phyloP scores from a whole-genome alignment of 495 filamentous ascomycete species.

The Aspergillus saccharolyticus region DNA sequence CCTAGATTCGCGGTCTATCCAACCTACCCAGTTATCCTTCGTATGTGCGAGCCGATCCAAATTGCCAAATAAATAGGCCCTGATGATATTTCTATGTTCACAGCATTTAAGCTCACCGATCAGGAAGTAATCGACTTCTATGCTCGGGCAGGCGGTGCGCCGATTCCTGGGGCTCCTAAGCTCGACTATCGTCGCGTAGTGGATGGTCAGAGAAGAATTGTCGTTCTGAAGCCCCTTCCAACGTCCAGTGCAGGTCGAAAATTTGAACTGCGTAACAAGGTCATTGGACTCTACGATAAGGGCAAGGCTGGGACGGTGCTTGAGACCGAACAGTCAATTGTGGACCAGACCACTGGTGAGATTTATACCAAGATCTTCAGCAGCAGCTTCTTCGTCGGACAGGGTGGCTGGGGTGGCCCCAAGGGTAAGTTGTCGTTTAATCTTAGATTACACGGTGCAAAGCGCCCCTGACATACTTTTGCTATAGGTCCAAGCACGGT shows the following conservation, averaged over 20 bases:
- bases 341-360: conserved; percentile 64
- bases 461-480: neutral
- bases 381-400: conserved; percentile 73
- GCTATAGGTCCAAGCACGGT: conserved; percentile 57
- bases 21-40: conserved; percentile 78
- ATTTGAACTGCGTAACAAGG: conserved; percentile 74
- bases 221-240: conserved; percentile 73
- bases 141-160: conserved; percentile 48
- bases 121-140: conserved; percentile 87
- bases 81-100: conserved; percentile 27
- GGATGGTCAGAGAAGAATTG: conserved; percentile 79
- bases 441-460: neutral
- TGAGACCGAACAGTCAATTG: conserved; percentile 72
- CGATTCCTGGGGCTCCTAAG: conserved; percentile 71
- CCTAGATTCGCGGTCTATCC: conserved; percentile 80
- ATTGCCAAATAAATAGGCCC: neutral
- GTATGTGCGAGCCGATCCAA: conserved; percentile 39
- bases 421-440: conserved; percentile 50
- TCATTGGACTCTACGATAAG: conserved; percentile 88
- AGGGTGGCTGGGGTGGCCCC: conserved; percentile 87
- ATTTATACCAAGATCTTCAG: conserved; percentile 64
- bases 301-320: conserved; percentile 78
- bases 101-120: conserved; percentile 74
- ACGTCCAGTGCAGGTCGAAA: conserved; percentile 61
- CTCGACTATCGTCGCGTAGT: conserved; percentile 72